A percentile compares a stretch with the other conserved stretches of the same genome.
Conservation (phyloP, 2,329 filamentous ascomycete genomes). For the Verticillium albo-atrum region DNA sequence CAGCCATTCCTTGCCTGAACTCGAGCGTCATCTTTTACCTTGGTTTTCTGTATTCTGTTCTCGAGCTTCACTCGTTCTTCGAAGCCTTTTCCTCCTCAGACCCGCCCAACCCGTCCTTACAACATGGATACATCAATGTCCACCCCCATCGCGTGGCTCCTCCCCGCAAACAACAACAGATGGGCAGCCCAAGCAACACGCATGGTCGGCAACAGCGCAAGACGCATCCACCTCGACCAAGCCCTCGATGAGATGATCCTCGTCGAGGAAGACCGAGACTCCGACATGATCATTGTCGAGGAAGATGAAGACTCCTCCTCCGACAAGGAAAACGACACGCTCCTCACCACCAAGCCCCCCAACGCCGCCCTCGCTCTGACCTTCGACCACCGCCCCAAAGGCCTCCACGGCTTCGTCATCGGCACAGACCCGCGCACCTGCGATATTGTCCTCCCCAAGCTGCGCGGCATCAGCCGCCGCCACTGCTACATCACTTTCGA, state of each 20-base stretch:
- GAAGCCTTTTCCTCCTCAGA: background rate
- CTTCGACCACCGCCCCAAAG: constrained; percentile 27
- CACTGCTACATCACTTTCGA: constrained; percentile 36
- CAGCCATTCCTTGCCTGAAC: background rate
- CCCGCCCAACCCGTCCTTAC: background rate
- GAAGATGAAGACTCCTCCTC: constrained; percentile 4
- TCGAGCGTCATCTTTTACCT: background rate
- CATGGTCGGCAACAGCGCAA: constrained; percentile 6
- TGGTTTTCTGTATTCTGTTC: background rate
- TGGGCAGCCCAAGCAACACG: constrained; percentile 9
- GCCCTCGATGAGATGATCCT: constrained; percentile 3
- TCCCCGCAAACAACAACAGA: constrained; percentile 10
- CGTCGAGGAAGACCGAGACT: background rate
- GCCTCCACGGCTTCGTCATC: constrained; percentile 30
- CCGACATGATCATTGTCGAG: constrained; percentile 2
- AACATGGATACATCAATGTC: background rate
- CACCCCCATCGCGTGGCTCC: constrained; percentile 13
- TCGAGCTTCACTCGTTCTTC: background rate
- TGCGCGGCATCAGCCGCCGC: constrained; percentile 26
- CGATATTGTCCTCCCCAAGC: constrained; percentile 30
- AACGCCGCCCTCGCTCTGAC: constrained; percentile 27
- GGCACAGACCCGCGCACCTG: constrained; percentile 29
- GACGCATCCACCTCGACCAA: constrained; percentile 5
- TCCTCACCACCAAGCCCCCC: constrained; percentile 4
- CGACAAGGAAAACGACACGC: constrained; percentile 8